A percentile compares a stretch with the other conserved stretches of the same genome.
Evolutionary conservation across 805 yeast species (phyloP).

Genomic region (Lipomyces chichibuensis): DNA sequence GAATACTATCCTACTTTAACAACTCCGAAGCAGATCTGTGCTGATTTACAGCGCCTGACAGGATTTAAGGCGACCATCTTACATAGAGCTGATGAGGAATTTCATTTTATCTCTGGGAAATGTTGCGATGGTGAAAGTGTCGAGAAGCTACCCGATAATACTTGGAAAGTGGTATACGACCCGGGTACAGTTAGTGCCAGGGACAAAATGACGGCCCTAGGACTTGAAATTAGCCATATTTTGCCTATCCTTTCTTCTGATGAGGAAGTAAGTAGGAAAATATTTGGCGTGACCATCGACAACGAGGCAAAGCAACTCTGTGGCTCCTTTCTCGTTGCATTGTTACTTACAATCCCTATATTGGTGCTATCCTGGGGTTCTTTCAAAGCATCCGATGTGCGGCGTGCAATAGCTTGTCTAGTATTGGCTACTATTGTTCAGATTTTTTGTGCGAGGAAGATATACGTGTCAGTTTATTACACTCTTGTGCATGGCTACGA

Average conservation of each 20-base stretch:
- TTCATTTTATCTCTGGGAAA: slow-evolving; percentile 3
- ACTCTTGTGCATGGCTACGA: slow-evolving; percentile 3
- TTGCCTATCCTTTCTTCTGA: slow-evolving; percentile 5
- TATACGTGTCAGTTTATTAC: slow-evolving; percentile 13
- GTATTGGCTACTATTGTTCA: slow-evolving; percentile 24
- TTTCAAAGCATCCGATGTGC: not conserved
- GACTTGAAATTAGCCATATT: slow-evolving; percentile 14
- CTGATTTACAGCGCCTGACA: slow-evolving; percentile 20
- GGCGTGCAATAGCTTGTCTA: slow-evolving; percentile 10
- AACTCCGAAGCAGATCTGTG: slow-evolving; percentile 12
- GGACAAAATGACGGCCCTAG: slow-evolving; percentile 12
- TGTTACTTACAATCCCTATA: slow-evolving; percentile 23
- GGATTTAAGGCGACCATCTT: slow-evolving; percentile 20
- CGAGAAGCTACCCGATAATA: not conserved
- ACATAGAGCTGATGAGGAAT: slow-evolving; percentile 16
- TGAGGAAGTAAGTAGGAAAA: not conserved
- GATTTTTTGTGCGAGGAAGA: slow-evolving; percentile 14
- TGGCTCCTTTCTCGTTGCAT: not conserved
- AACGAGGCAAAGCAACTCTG: not conserved
- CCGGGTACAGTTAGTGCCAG: slow-evolving; percentile 7
- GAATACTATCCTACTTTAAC: slow-evolving; percentile 13
- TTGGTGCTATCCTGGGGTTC: slow-evolving; percentile 28
- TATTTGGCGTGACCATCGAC: slow-evolving; percentile 9
- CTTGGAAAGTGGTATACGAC: slow-evolving; percentile 16
- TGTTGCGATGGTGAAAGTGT: slow-evolving; percentile 6